phyloP scores from a whole-genome alignment of 345 rosid species.

The Ceriops decandra region DNA sequence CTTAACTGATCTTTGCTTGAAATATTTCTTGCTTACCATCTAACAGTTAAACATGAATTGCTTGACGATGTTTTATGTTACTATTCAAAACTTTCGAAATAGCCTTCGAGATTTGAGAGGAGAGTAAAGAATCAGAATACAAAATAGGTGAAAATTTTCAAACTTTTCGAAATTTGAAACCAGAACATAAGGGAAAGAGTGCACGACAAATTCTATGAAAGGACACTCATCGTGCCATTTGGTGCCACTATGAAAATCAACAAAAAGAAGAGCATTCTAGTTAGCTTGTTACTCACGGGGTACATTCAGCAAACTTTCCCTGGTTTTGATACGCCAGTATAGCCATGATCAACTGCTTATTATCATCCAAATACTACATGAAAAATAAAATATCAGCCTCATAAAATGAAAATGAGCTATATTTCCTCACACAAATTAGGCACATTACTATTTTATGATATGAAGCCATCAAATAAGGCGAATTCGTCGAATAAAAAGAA shows the following conservation, averaged over 20 bases:
- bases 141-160: too few relatives aligned
- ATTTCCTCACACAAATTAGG: neutral
- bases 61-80: too few relatives aligned
- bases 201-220: too few relatives aligned
- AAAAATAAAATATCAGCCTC: neutral
- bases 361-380: slow-evolving; percentile 23
- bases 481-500: neutral
- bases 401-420: neutral
- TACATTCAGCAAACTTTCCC: slow-evolving; percentile 22
- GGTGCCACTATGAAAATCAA: slow-evolving; percentile 8
- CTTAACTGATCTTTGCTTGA: too few relatives aligned
- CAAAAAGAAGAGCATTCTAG: neutral
- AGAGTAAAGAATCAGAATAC: too few relatives aligned
- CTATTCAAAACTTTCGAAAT: too few relatives aligned
- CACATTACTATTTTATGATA: neutral
- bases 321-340: slow-evolving; percentile 21
- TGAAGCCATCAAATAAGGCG: neutral
- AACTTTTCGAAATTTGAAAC: too few relatives aligned
- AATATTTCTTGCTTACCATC: too few relatives aligned
- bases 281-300: slow-evolving; percentile 12
- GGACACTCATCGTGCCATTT: neutral
- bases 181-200: too few relatives aligned
- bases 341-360: slow-evolving; percentile 22
- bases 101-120: too few relatives aligned
- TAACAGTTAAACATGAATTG: too few relatives aligned